These are phyloP conservation scores for Aureoboletus auriporus DNA, from an alignment of 768 basidiomycete genomes.

Conservation along the genomic window DNA sequence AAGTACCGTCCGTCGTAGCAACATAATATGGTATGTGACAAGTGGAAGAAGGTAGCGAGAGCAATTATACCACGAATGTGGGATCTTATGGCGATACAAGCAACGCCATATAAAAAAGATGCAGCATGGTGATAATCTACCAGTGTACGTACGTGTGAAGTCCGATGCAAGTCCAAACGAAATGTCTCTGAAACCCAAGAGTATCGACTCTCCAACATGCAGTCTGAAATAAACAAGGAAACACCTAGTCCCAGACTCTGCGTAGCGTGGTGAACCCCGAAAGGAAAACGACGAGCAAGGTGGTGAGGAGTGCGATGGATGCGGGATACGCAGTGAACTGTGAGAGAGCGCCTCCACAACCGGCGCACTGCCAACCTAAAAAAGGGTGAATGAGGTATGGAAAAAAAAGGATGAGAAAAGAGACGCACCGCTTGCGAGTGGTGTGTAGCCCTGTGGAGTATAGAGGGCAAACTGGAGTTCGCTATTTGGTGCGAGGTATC, in stretches of 20 bases:
- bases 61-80: conserved; percentile 22
- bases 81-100: conserved; percentile 8
- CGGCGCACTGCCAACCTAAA: conserved; percentile 27
- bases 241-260: conserved; percentile 25
- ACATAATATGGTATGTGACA: conserved; percentile 1
- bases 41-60: conserved; percentile 7
- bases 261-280: conserved; percentile 34
- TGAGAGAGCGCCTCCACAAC: conserved; percentile 29
- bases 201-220: conserved; percentile 1
- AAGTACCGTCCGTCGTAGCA: conserved; percentile 2
- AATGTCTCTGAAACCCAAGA: conserved; percentile 23
- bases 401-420: not conserved
- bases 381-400: not conserved
- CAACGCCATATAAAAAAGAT: conserved; percentile 17
- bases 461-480: conserved; percentile 60
- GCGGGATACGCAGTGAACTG: conserved; percentile 30
- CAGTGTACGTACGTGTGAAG: conserved; percentile 26
- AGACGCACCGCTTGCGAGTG: conserved; percentile 40
- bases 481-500: conserved; percentile 51
- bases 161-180: conserved; percentile 26
- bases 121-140: conserved; percentile 25
- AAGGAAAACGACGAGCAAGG: conserved; percentile 27
- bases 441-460: conserved; percentile 52
- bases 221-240: not conserved
- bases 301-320: conserved; percentile 30